Evolutionary conservation across 2,329 filamentous ascomycete species (phyloP).

Genomic region (Lachnellula occidentalis): DNA sequence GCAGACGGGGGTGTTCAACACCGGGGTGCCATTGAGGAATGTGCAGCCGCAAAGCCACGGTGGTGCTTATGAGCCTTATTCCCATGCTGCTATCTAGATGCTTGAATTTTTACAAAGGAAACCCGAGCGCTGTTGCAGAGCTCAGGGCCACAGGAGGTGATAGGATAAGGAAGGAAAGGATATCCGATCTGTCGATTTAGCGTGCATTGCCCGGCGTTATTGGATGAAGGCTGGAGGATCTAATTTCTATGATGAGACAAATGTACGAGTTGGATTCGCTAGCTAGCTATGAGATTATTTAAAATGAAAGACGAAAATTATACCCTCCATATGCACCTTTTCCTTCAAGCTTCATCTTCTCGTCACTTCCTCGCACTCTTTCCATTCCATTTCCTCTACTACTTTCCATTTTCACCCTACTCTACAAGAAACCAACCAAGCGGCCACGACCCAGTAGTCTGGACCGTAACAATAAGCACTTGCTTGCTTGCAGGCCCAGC

Average conservation of each 20-base stretch:
- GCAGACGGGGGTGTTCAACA: slow-evolving; percentile 37
- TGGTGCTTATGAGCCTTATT: slow-evolving; percentile 59
- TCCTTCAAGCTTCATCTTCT: too few relatives aligned
- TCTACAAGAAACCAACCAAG: too few relatives aligned
- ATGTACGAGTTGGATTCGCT: background rate
- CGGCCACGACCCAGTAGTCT: too few relatives aligned
- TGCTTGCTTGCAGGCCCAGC: too few relatives aligned
- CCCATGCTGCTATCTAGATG: slow-evolving; percentile 45
- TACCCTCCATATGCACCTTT: background rate
- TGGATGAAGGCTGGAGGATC: background rate
- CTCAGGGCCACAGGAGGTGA: too few relatives aligned
- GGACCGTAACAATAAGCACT: too few relatives aligned
- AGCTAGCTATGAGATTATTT: too few relatives aligned
- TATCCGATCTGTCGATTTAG: background rate
- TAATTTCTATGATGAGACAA: background rate
- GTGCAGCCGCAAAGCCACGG: slow-evolving; percentile 33
- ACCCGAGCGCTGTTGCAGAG: too few relatives aligned
- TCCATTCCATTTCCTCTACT: too few relatives aligned
- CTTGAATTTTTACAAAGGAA: background rate
- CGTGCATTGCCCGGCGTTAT: background rate
- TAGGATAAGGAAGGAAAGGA: background rate
- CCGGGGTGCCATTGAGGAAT: slow-evolving; percentile 31
- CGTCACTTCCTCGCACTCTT: too few relatives aligned
- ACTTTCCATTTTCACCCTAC: too few relatives aligned
- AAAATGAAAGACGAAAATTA: background rate